Percentiles rank a stretch among this genome's conserved stretches.
Conservation (phyloP, 1,139 yeast species). For the Lodderomyces orthopsilosis region DNA sequence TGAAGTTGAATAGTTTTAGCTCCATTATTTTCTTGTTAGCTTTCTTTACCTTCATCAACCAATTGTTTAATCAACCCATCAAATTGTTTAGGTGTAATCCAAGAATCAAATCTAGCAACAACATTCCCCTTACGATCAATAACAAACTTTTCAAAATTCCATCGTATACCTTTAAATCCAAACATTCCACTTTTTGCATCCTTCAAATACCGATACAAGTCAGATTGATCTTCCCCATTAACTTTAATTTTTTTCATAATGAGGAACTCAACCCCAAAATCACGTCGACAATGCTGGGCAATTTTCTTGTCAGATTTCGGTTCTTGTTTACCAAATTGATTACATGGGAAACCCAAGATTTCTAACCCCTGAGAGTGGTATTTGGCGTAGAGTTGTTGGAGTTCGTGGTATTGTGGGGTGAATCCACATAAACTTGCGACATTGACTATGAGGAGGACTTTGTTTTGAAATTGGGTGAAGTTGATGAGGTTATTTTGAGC, state of each 20-base stretch:
- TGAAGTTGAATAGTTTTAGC: background rate
- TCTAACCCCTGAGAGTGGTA: slow-evolving; percentile 30
- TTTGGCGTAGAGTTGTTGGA: slow-evolving; percentile 33
- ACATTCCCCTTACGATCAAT: slow-evolving; percentile 72
- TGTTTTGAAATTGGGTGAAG: slow-evolving; percentile 24
- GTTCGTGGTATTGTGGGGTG: slow-evolving; percentile 40
- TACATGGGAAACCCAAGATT: slow-evolving; percentile 44
- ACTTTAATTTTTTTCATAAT: slow-evolving; percentile 36
- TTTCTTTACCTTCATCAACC: slow-evolving; percentile 21
- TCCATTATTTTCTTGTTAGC: background rate
- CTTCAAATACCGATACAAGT: slow-evolving; percentile 34
- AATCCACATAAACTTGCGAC: slow-evolving; percentile 48
- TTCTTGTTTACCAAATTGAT: slow-evolving; percentile 72
- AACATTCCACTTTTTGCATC: slow-evolving; percentile 45
- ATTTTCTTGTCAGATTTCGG: slow-evolving; percentile 72
- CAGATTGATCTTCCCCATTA: slow-evolving; percentile 32
- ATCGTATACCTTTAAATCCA: slow-evolving; percentile 79
- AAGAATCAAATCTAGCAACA: slow-evolving; percentile 64
- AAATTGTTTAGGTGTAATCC: slow-evolving; percentile 62
- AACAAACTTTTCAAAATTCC: slow-evolving; percentile 95
- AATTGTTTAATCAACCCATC: slow-evolving; percentile 48
- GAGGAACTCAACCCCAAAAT: slow-evolving; percentile 57
- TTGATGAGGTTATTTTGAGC: slow-evolving; percentile 15
- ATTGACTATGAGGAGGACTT: slow-evolving; percentile 41
- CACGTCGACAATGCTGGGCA: slow-evolving; percentile 57